phyloP scores from a whole-genome alignment of 768 basidiomycete genomes.

The Gautieria morchelliformis region DNA sequence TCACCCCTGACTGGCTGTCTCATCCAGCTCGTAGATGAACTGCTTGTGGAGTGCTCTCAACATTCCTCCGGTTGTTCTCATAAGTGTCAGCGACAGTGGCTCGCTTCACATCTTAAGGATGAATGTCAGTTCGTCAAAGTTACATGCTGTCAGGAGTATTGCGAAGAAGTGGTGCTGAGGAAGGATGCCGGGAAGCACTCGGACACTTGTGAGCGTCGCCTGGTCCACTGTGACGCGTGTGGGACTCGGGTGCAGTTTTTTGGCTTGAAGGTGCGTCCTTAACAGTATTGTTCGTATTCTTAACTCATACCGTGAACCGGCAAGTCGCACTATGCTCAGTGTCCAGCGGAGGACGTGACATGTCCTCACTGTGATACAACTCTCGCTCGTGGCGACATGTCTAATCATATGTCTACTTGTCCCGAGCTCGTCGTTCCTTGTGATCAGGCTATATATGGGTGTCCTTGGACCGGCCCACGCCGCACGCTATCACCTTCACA shows the following conservation, averaged over 20 bases:
- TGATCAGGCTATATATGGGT: constrained; percentile 39
- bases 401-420: constrained; percentile 31
- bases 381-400: constrained; percentile 24
- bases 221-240: constrained; percentile 32
- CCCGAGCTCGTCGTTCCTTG: constrained; percentile 31
- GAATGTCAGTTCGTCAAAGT: constrained; percentile 50
- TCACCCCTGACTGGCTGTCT: constrained; percentile 5
- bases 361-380: constrained; percentile 35
- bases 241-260: constrained; percentile 23
- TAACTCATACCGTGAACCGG: constrained; percentile 2
- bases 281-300: not conserved
- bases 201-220: constrained; percentile 26
- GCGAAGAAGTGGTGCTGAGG: constrained; percentile 33
- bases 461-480: constrained; percentile 43
- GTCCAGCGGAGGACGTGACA: constrained; percentile 24
- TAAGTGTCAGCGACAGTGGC: constrained; percentile 56
- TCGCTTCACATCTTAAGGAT: constrained; percentile 53
- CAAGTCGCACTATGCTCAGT: constrained; percentile 32
- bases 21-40: constrained; percentile 71
- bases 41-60: constrained; percentile 63
- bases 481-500: constrained; percentile 28
- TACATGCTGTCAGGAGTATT: constrained; percentile 38
- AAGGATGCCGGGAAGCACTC: constrained; percentile 38
- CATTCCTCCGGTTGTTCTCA: constrained; percentile 47
- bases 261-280: constrained; percentile 29